Percentiles rank a stretch among this genome's conserved stretches.
These are phyloP conservation scores for Obelidium mucronatum DNA, from an alignment of 192 early-diverging fungal species.

Conservation along the genomic window DNA sequence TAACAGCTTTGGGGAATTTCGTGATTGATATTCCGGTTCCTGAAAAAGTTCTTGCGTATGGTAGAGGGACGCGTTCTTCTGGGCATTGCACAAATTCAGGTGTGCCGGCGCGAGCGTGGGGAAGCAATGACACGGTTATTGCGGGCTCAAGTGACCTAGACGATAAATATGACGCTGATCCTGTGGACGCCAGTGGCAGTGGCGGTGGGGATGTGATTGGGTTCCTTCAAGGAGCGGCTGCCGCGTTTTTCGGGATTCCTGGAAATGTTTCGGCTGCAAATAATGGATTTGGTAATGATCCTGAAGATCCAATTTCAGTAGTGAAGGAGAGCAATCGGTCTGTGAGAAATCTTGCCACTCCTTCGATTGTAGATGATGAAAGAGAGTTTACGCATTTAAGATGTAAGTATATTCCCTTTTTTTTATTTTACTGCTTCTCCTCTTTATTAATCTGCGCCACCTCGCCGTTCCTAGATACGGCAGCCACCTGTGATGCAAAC, in stretches of 20 bases:
- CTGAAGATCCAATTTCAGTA: no score
- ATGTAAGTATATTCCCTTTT: constrained; percentile 34
- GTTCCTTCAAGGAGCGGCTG: constrained; percentile 13
- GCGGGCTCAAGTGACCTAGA: neutral
- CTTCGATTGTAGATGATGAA: constrained; percentile 17
- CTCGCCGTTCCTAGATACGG: constrained; percentile 61
- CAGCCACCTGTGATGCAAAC: constrained; percentile 85
- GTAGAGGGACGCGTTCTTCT: no score
- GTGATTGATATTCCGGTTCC: constrained; percentile 59
- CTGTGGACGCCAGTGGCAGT: neutral
- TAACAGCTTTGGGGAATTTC: constrained; percentile 54
- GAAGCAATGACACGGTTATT: constrained; percentile 26
- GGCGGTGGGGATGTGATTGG: neutral
- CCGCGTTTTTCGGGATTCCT: constrained; percentile 13
- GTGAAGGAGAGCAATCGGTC: neutral
- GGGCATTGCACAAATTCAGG: neutral
- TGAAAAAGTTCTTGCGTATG: constrained; percentile 38
- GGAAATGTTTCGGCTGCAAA: neutral
- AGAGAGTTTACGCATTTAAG: constrained; percentile 57
- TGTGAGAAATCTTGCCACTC: constrained; percentile 11
- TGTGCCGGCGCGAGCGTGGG: neutral
- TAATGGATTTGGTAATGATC: neutral
- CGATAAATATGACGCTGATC: neutral
- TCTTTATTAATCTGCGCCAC: no score
- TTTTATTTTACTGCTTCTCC: no score